Conservation (phyloP, 805 yeast species). For the Brettanomyces anomalus region DNA sequence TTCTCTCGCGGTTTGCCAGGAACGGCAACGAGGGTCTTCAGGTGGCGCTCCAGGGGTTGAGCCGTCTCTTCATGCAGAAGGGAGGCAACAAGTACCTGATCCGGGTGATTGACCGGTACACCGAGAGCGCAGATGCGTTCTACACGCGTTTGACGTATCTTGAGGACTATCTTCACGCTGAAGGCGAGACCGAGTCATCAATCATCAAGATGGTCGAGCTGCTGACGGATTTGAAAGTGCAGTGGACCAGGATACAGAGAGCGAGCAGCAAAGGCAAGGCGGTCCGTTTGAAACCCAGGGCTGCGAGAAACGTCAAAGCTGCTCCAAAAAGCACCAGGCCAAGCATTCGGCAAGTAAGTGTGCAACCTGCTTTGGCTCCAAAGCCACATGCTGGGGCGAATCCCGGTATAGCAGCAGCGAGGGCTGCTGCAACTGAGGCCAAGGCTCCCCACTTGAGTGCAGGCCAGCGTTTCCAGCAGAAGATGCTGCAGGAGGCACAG, state of each 20-base stretch:
- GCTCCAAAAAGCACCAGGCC: background rate
- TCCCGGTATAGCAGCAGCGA: constrained; percentile 4
- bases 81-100: constrained; percentile 42
- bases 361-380: background rate
- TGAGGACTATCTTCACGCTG: background rate
- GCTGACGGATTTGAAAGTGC: background rate
- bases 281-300: too few species aligned
- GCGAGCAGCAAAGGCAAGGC: background rate
- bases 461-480: constrained; percentile 28
- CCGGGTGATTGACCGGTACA: constrained; percentile 37
- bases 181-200: background rate
- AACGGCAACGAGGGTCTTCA: constrained; percentile 17
- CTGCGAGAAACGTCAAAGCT: background rate
- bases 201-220: background rate
- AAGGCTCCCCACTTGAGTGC: constrained; percentile 19
- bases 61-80: constrained; percentile 26
- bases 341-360: too few species aligned
- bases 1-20: constrained; percentile 30
- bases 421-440: constrained; percentile 16
- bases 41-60: constrained; percentile 15
- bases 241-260: background rate
- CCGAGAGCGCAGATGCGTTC: constrained; percentile 17
- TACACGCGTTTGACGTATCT: background rate
- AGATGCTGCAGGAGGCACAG: constrained; percentile 23
- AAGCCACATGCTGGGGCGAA: background rate